Evolutionary conservation across 2,329 filamentous ascomycete species (phyloP).

Genomic region (Juglanconis sp.): DNA sequence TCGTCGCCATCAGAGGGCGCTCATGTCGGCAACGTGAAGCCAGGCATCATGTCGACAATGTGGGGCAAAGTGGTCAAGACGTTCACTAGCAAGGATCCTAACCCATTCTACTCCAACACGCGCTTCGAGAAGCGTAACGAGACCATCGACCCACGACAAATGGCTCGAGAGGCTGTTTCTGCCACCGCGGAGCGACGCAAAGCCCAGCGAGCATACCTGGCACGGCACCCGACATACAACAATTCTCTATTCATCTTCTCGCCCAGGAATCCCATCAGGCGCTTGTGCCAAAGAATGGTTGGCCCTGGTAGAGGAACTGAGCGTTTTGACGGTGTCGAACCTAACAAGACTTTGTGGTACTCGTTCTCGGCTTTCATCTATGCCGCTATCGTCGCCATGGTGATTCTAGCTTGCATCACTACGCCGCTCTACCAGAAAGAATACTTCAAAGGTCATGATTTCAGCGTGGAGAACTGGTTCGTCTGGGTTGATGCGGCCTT

Average conservation of each 20-base stretch:
- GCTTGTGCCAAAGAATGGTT: conserved; percentile 82
- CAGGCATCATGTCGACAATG: conserved; percentile 56
- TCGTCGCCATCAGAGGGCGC: conserved; percentile 28
- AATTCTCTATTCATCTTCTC: conserved; percentile 85
- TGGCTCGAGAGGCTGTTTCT: conserved; percentile 86
- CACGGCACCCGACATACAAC: conserved; percentile 86
- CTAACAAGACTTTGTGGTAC: conserved; percentile 89
- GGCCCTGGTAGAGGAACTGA: conserved; percentile 85
- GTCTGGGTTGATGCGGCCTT: conserved; percentile 92
- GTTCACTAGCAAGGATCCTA: conserved; percentile 70
- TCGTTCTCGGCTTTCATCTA: conserved; percentile 92
- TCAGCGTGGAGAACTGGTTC: conserved; percentile 79
- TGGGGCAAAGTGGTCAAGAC: conserved; percentile 59
- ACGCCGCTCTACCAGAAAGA: conserved; percentile 91
- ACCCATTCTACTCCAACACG: conserved; percentile 85
- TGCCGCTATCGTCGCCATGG: conserved; percentile 92
- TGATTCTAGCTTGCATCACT: conserved; percentile 89
- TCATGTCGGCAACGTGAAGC: conserved; percentile 44
- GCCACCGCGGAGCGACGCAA: conserved; percentile 79
- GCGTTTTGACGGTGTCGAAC: conserved; percentile 84
- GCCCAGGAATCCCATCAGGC: conserved; percentile 73
- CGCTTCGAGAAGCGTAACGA: conserved; percentile 71
- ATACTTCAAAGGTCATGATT: conserved; percentile 63
- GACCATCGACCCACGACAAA: conserved; percentile 75
- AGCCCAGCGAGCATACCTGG: conserved; percentile 86